These are phyloP conservation scores for Lactarius quietus DNA, from an alignment of 768 basidiomycete species.

Conservation along the genomic window DNA sequence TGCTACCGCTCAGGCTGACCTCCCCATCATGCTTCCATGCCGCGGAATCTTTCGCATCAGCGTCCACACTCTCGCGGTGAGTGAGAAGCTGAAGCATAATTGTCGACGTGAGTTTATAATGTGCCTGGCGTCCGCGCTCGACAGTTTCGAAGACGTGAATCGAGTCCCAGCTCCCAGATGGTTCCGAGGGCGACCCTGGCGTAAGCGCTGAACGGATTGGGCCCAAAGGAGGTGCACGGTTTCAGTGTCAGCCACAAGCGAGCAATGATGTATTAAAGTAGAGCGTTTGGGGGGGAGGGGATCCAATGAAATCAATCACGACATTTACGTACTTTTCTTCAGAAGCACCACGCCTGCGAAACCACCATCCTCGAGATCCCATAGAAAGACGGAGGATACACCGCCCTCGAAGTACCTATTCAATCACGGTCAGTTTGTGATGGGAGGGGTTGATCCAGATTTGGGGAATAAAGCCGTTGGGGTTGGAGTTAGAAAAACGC, in stretches of 20 bases:
- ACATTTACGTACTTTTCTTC: conserved; percentile 71
- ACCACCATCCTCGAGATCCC: conserved; percentile 95
- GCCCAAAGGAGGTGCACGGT: not conserved
- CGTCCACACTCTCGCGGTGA: conserved; percentile 31
- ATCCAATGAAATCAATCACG: not conserved
- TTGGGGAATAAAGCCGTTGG: not conserved
- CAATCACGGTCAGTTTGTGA: too few relatives aligned
- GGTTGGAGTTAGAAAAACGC: conserved; percentile 28
- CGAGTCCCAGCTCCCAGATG: conserved; percentile 93
- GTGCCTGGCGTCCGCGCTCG: conserved; percentile 89
- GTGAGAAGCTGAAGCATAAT: conserved; percentile 91
- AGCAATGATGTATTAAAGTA: not conserved
- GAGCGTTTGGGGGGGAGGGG: not conserved
- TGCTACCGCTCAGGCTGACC: conserved; percentile 86
- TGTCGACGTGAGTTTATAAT: conserved; percentile 96
- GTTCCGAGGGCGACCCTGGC: conserved; percentile 51
- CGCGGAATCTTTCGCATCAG: conserved; percentile 38
- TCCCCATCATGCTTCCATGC: conserved; percentile 62
- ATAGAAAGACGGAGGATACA: conserved; percentile 92
- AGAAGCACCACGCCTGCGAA: conserved; percentile 96
- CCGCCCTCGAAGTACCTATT: conserved; percentile 96
- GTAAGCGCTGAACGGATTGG: conserved; percentile 49
- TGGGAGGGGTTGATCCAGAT: too few relatives aligned
- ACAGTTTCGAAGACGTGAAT: conserved; percentile 95
- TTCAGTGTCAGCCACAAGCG: not conserved